Base-by-base conservation (phyloP, 805 yeast genomes). In the Starmera caribaea region DNA sequence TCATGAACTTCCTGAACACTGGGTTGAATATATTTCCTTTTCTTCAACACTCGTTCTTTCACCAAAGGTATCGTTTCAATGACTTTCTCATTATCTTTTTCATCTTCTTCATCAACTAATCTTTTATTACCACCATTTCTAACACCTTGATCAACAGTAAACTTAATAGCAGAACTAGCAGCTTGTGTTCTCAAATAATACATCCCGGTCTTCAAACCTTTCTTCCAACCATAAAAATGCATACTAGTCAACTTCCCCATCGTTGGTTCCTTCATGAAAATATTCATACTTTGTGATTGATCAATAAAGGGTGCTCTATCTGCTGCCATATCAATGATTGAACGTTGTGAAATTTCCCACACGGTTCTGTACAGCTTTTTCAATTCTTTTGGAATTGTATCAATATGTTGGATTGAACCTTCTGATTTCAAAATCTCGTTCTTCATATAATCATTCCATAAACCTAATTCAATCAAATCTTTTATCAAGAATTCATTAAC, bases 151-250 rank as follows among this genome's bases (percentile, higher is more conserved):
- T 77, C 85, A 39, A 81, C 72, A 14, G 92, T 83, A 63, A 88
- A 90, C 68, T 90, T 95, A 57, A 92, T 92, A 36, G 98, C 97
- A 38, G 95, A 84, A 34, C 96, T 76, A 16, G 98, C 98, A 44
- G 97, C 96, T 71, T 86, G 95, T 10, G 97, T 90, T 65, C 97
- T 81, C 62, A 92, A 70, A 65, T 92, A 92, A 71, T 92, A 92
- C 94, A 92, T 90, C 56, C 98, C 98, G 5, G 98, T 92, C 74
- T 92, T 92, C 59, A 92, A 74, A 45, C 98, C 98, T 69, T 84
- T 87, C 70, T 85, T 84, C 98, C 98, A 92, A 36, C 96, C 97
- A 59, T 92, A 90, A 71, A 92, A 92, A 63, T 92, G 98, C 97
- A 92, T 92, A 48, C 92, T 79, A 6, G 97, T 92, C 58, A 92